These are phyloP conservation scores for Flaveria ramosissima DNA, from an alignment of 129 eudicot species.

Conservation along the genomic window DNA sequence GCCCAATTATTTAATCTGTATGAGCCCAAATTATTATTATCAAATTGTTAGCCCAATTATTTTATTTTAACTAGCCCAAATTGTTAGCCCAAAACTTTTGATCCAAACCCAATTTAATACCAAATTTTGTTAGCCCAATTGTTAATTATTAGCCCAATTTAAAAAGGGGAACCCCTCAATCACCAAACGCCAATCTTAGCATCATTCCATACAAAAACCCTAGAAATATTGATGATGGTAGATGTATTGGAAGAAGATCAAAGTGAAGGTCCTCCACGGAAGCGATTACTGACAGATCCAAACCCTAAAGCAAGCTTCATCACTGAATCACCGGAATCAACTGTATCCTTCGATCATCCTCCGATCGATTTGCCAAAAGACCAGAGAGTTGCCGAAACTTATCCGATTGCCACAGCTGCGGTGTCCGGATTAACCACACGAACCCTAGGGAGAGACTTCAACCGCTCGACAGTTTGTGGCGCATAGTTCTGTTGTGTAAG, in stretches of 20 bases:
- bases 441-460: slow-evolving; percentile 70
- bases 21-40: too few species aligned
- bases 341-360: slow-evolving; percentile 45
- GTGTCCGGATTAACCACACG: slow-evolving; percentile 45
- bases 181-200: too few species aligned
- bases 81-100: too few species aligned
- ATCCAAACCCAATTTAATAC: too few species aligned
- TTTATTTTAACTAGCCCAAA: too few species aligned
- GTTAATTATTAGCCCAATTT: too few species aligned
- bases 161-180: too few species aligned
- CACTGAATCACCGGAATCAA: slow-evolving; percentile 42
- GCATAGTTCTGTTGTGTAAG: slow-evolving; percentile 73
- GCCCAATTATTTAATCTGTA: too few species aligned
- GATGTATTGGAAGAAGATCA: neutral
- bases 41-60: too few species aligned
- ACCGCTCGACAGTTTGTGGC: slow-evolving; percentile 72
- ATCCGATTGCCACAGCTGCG: slow-evolving; percentile 75
- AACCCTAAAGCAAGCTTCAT: slow-evolving; percentile 35
- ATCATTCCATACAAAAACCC: neutral
- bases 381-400: slow-evolving; percentile 75
- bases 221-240: slow-evolving; percentile 16
- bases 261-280: slow-evolving; percentile 33
- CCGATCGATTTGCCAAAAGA: slow-evolving; percentile 40
- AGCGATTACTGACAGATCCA: slow-evolving; percentile 44
- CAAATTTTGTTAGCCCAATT: too few species aligned